Conservation (phyloP, 139 green algal genomes). For the Coelastrella sp. region DNA sequence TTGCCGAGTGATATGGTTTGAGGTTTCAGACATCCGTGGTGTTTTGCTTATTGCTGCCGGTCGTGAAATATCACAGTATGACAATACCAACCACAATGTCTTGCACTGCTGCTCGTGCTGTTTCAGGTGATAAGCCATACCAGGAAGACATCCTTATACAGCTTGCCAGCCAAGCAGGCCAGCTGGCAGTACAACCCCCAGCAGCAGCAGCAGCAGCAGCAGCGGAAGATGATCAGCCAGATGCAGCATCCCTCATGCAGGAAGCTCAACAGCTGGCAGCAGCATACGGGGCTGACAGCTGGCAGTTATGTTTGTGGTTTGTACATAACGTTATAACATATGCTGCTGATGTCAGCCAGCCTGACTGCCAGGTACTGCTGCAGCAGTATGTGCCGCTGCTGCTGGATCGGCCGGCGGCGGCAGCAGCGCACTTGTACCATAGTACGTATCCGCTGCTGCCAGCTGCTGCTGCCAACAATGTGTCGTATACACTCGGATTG, state of each 20-base stretch:
- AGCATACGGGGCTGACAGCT: slow-evolving; percentile 33
- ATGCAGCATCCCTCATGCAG: neutral
- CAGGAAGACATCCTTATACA: slow-evolving; percentile 29
- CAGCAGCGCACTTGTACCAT: slow-evolving; percentile 31
- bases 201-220: slow-evolving; percentile 35
- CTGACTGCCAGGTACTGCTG: neutral
- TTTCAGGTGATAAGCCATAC: slow-evolving; percentile 33
- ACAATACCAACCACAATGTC: too few relatives aligned
- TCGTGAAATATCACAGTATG: too few relatives aligned
- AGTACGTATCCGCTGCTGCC: slow-evolving; percentile 34
- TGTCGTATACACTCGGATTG: slow-evolving; percentile 4
- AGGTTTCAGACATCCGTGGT: too few relatives aligned
- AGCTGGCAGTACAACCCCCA: slow-evolving; percentile 19
- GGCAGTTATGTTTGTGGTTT: slow-evolving; percentile 38
- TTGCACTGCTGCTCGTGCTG: neutral
- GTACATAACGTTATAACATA: slow-evolving; percentile 29
- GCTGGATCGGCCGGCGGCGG: slow-evolving; percentile 12
- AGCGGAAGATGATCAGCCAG: neutral
- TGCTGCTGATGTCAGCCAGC: slow-evolving; percentile 1
- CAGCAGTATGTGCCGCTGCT: neutral
- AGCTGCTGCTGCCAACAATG: slow-evolving; percentile 19
- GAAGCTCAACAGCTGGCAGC: slow-evolving; percentile 38
- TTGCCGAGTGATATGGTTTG: too few relatives aligned
- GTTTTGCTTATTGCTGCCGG: too few relatives aligned
- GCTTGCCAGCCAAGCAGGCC: slow-evolving; percentile 33